Evolutionary conservation across 1,139 yeast species (phyloP).

Genomic region (Debaryomyces nepalensis): DNA sequence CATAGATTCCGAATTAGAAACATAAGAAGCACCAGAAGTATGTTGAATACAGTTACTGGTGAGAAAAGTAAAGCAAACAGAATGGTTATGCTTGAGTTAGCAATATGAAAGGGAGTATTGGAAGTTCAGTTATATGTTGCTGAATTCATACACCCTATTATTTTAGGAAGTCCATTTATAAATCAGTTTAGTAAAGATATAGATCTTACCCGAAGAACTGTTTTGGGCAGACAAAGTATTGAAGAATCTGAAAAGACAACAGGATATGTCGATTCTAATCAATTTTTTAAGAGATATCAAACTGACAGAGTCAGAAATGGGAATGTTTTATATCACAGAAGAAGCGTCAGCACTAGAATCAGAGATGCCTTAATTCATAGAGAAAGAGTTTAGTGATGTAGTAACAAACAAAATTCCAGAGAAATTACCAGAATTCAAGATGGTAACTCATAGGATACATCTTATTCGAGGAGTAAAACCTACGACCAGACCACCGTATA

Average conservation of each 20-base stretch:
- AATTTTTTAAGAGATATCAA: slow-evolving; percentile 7
- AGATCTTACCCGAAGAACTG: neutral
- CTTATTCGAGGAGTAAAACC: slow-evolving; percentile 5
- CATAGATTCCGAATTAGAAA: slow-evolving; percentile 3
- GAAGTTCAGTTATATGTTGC: neutral
- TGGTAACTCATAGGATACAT: neutral
- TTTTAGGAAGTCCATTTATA: slow-evolving; percentile 2
- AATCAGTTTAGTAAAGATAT: neutral
- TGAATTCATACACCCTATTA: neutral
- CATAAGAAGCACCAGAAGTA: slow-evolving; percentile 1
- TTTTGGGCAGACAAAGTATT: neutral
- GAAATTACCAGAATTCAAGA: neutral
- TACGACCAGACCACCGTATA: slow-evolving; percentile 3
- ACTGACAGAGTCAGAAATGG: slow-evolving; percentile 3
- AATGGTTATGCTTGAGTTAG: neutral
- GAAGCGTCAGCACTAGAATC: neutral
- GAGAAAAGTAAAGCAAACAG: neutral
- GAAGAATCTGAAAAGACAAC: neutral
- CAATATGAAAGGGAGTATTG: neutral
- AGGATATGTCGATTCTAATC: slow-evolving; percentile 3
- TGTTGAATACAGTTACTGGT: slow-evolving; percentile 6
- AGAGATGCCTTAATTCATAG: neutral
- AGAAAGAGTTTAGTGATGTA: slow-evolving; percentile 2
- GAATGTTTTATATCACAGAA: slow-evolving; percentile 3
- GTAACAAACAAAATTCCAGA: neutral